phyloP scores from a whole-genome alignment of 345 rosid genomes.

The Brassica juncea region DNA sequence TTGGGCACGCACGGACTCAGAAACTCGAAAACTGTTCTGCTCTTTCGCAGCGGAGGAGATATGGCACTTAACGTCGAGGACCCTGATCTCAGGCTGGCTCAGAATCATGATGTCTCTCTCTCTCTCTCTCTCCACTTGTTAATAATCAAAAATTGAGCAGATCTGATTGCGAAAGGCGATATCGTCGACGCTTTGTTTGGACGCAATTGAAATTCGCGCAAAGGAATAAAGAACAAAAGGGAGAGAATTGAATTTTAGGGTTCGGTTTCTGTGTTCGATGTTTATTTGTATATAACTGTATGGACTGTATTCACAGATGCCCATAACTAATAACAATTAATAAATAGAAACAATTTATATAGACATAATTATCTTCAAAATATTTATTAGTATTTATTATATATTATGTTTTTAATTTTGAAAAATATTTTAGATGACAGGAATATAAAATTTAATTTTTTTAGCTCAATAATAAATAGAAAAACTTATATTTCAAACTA shows the following conservation, averaged over 20 bases:
- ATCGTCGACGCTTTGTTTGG: neutral
- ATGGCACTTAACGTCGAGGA: constrained; percentile 42
- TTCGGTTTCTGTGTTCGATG: neutral
- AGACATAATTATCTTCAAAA: no score
- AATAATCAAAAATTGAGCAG: neutral
- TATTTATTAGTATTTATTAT: no score
- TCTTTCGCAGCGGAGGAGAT: constrained; percentile 26
- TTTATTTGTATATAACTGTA: neutral
- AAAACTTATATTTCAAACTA: no score
- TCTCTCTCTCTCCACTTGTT: neutral
- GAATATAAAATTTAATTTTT: no score
- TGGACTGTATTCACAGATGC: neutral
- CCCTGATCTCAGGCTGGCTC: constrained; percentile 35
- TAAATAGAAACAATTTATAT: no score
- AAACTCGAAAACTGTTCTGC: constrained; percentile 33
- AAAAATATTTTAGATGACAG: no score
- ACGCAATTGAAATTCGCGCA: neutral
- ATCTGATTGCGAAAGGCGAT: neutral
- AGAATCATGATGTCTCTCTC: neutral
- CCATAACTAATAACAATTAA: neutral
- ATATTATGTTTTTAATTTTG: no score
- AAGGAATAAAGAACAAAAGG: neutral
- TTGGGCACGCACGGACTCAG: constrained; percentile 30
- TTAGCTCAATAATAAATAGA: no score
- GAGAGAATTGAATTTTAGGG: neutral